Percentiles rank a stretch among this genome's conserved stretches.
phyloP scores from a whole-genome alignment of 2,329 filamentous ascomycete genomes.

The Bipolaris bicolor region DNA sequence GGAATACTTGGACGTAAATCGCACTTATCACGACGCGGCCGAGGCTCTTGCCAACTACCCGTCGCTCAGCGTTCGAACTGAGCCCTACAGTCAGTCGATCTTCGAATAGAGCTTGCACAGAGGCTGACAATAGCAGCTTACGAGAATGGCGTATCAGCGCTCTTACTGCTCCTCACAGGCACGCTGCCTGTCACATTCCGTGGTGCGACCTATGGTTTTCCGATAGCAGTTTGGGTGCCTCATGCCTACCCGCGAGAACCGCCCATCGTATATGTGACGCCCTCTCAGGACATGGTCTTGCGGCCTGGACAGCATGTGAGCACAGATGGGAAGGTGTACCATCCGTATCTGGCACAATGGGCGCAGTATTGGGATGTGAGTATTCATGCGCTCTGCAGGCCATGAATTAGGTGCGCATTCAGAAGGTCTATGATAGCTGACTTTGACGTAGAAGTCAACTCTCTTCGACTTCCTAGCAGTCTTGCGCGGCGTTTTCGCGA shows the following conservation, averaged over 20 bases:
- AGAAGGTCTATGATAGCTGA: slow-evolving; percentile 16
- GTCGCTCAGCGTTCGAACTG: slow-evolving; percentile 82
- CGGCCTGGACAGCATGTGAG: slow-evolving; percentile 94
- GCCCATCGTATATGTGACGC: slow-evolving; percentile 86
- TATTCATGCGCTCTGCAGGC: slow-evolving; percentile 31
- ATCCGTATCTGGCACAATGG: slow-evolving; percentile 94
- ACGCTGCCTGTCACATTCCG: slow-evolving; percentile 92
- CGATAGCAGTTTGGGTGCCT: slow-evolving; percentile 90
- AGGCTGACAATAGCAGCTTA: slow-evolving; percentile 66
- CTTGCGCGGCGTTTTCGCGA: slow-evolving; percentile 85
- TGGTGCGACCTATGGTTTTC: slow-evolving; percentile 87
- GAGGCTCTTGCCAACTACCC: slow-evolving; percentile 80
- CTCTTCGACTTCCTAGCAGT: slow-evolving; percentile 82
- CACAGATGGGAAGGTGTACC: slow-evolving; percentile 89
- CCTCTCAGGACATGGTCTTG: slow-evolving; percentile 86
- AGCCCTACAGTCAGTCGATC: slow-evolving; percentile 81
- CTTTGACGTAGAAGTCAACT: slow-evolving; percentile 71
- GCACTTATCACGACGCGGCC: slow-evolving; percentile 90
- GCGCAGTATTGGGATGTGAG: slow-evolving; percentile 86
- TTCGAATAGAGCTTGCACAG: slow-evolving; percentile 1
- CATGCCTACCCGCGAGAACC: slow-evolving; percentile 86
- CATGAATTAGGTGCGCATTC: neutral
- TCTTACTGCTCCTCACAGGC: slow-evolving; percentile 84
- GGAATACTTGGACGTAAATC: slow-evolving; percentile 93
- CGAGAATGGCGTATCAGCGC: slow-evolving; percentile 82